Percentiles rank a stretch among this genome's conserved stretches.
Conservation (phyloP, 2,329 filamentous ascomycete genomes). For the Dothistroma septosporum region DNA sequence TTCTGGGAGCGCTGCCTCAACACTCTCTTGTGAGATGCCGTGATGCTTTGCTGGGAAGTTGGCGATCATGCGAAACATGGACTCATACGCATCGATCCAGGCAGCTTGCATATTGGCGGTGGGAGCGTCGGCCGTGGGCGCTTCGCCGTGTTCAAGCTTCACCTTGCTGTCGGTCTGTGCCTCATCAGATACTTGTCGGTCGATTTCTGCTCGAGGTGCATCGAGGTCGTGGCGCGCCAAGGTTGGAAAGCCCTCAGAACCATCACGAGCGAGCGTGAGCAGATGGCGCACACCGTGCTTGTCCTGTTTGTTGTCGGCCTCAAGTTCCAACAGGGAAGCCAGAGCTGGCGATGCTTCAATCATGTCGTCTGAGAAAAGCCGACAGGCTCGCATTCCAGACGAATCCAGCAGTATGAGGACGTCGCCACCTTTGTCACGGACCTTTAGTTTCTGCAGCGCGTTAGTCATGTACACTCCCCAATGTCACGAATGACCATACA, state of each 20-base stretch:
- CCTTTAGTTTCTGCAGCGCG: slow-evolving; percentile 2
- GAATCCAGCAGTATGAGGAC: slow-evolving; percentile 11
- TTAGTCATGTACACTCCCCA: neutral
- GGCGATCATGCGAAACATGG: slow-evolving; percentile 29
- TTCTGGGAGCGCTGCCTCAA: slow-evolving; percentile 24
- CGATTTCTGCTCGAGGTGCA: neutral
- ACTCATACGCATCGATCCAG: slow-evolving; percentile 21
- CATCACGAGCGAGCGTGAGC: slow-evolving; percentile 1
- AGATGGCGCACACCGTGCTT: slow-evolving; percentile 2
- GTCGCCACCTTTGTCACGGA: slow-evolving; percentile 6
- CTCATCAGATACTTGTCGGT: neutral
- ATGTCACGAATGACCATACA: neutral
- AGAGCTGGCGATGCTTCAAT: neutral
- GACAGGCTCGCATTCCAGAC: slow-evolving; percentile 4
- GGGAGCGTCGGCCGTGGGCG: neutral
- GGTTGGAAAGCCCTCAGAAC: neutral
- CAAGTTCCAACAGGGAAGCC: neutral
- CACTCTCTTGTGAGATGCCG: slow-evolving; percentile 16
- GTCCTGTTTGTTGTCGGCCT: neutral
- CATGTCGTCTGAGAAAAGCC: slow-evolving; percentile 2
- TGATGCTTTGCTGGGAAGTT: slow-evolving; percentile 28
- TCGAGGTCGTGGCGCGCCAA: neutral
- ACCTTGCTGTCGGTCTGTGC: neutral
- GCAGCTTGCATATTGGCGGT: neutral
- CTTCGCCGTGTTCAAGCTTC: neutral